phyloP scores from a whole-genome alignment of 345 rosid genomes.

The Aquilaria yunnanensis region DNA sequence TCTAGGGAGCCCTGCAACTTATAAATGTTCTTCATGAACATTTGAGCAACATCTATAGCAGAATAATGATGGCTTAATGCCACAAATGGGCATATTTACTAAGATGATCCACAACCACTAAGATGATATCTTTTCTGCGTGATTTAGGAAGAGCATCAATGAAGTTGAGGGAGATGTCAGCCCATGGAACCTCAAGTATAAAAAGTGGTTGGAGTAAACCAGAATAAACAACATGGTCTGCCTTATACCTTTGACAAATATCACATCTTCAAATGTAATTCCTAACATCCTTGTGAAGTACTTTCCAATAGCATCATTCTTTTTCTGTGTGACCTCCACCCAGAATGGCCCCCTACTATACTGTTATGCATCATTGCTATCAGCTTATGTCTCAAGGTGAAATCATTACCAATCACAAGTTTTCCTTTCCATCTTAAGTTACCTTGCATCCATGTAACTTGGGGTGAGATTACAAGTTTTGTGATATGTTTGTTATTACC shows the following conservation, averaged over 20 bases:
- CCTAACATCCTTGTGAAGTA: not conserved
- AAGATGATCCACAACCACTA: constrained; percentile 11
- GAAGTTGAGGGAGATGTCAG: constrained; percentile 7
- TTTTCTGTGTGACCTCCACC: not conserved
- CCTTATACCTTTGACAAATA: not conserved
- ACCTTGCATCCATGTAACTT: not conserved
- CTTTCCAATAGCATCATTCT: not conserved
- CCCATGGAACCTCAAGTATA: not conserved
- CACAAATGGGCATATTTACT: constrained; percentile 11
- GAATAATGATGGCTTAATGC: not conserved
- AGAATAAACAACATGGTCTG: not conserved
- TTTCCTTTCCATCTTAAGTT: not conserved
- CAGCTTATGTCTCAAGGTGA: no score
- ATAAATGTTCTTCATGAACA: constrained; percentile 1
- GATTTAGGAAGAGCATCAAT: constrained; percentile 6
- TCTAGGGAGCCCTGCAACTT: constrained; percentile 7
- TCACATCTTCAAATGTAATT: not conserved
- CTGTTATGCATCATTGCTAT: no score
- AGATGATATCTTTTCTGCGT: not conserved
- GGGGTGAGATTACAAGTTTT: not conserved
- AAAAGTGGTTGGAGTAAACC: not conserved
- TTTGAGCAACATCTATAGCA: not conserved
- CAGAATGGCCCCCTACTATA: constrained; percentile 1
- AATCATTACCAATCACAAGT: no score
- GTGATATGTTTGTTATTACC: not conserved